These are phyloP conservation scores for Ascosphaera apis DNA, from an alignment of 2,329 filamentous ascomycete genomes.

Conservation along the genomic window DNA sequence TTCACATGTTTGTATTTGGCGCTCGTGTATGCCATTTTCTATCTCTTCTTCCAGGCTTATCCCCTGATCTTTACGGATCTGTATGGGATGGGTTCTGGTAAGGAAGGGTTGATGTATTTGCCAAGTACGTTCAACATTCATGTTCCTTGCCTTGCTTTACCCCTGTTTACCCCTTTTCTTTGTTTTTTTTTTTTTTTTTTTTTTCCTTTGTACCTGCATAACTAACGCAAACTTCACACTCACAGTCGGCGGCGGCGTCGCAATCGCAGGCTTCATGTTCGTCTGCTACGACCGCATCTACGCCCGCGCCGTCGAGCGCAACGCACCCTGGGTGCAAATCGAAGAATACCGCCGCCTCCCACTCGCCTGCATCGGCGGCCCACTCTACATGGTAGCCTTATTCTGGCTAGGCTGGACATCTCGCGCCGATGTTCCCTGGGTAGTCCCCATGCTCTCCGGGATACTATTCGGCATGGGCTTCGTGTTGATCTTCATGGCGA, in stretches of 20 bases:
- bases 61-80: conserved; percentile 7
- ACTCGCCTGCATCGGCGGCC: conserved; percentile 47
- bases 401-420: conserved; percentile 17
- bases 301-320: conserved; percentile 25
- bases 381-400: conserved; percentile 23
- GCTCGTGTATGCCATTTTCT: conserved; percentile 8
- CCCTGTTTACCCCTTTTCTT: not conserved
- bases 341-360: conserved; percentile 40
- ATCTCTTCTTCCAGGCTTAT: conserved; percentile 7
- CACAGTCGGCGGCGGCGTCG: conserved; percentile 34
- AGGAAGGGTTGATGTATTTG: conserved; percentile 5
- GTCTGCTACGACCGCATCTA: conserved; percentile 42
- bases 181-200: not conserved
- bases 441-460: conserved; percentile 34
- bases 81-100: conserved; percentile 6
- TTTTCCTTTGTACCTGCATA: conserved; percentile 1
- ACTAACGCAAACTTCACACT: no score
- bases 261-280: conserved; percentile 38
- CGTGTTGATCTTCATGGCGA: conserved; percentile 38
- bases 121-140: conserved; percentile 4
- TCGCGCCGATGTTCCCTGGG: conserved; percentile 14
- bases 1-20: conserved; percentile 10
- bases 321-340: conserved; percentile 31
- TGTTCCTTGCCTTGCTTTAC: conserved; percentile 15
- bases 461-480: conserved; percentile 40